Evolutionary conservation across 1,284 basidiomycete species (phyloP), one percentile per base, ranked within the genome.

Genomic region (Boletus calvinii): DNA sequence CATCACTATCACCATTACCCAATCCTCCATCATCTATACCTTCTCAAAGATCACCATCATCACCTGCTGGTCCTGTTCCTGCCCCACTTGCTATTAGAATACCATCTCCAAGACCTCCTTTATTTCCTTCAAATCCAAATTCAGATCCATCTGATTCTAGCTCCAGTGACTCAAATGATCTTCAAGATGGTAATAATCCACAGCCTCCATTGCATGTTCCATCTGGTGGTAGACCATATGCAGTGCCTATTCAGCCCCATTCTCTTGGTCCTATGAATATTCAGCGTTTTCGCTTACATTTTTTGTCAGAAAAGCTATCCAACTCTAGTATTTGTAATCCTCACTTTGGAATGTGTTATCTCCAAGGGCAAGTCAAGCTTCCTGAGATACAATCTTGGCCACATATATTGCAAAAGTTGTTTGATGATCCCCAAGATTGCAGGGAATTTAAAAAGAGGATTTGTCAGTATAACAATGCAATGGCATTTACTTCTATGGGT

Each of bases 401-500:
- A 32, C 29, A 4, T 9, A 2, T 9, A 17, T 52, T 73, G 1
- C 46, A 44, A 4, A 2, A 55, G 5, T 46, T 73, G 0, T 60
- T 67, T 44, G 38, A 47, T 48, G 46, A 56, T 29, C 22, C 13
- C 22, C 41, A 59, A 1, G 50, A 58, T 24, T 13, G 42, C 12
- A 41, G 38, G 3, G 20, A 57, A 1, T 73, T 71, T 41, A 56
- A 41, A 11, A 50, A 52, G 15, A 60, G 72, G 0, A 72, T 74
- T 24, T 3, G 29, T 15, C 63, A 72, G 38, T 76, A 74, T 44
- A 77, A 76, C 46, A 58, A 59, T 38, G 70, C 73, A 1, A 55
- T 77, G 22, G 64, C 72, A 0, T 75, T 77, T 48, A 74, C 71
- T 0, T 77, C 75, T 1, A 37, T 77, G 0, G 71, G 67, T 20